phyloP scores from a whole-genome alignment of 2,329 filamentous ascomycete species.

The Aureobasidium sp. region DNA sequence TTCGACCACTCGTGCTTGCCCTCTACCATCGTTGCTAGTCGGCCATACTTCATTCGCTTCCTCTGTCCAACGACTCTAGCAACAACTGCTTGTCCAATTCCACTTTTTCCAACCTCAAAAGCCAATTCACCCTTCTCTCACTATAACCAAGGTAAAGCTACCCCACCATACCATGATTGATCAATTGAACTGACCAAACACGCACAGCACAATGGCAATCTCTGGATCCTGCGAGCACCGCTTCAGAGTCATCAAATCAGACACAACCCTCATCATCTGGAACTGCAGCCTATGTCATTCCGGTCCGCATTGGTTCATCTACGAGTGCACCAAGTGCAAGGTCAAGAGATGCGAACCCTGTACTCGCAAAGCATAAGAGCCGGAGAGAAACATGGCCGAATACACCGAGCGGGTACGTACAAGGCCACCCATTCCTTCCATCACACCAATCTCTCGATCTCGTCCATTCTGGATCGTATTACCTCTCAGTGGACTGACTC shows the following conservation, averaged over 20 bases:
- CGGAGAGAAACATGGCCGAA: neutral
- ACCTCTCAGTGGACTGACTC: neutral
- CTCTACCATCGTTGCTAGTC: neutral
- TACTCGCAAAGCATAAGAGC: conserved; percentile 32
- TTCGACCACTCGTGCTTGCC: neutral
- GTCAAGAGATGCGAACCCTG: conserved; percentile 42
- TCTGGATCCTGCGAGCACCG: conserved; percentile 39
- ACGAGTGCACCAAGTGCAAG: conserved; percentile 43
- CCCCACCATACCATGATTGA: neutral
- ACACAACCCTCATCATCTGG: conserved; percentile 43
- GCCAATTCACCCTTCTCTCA: neutral
- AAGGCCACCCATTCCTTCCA: neutral
- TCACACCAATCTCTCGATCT: neutral
- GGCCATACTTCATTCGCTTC: neutral
- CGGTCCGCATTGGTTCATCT: conserved; percentile 43
- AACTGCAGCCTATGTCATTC: conserved; percentile 45
- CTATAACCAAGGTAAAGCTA: neutral
- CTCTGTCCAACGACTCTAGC: neutral
- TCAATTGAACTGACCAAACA: neutral
- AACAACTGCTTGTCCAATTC: neutral
- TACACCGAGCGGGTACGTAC: neutral
- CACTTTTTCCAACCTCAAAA: neutral
- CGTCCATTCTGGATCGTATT: neutral
- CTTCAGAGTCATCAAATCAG: conserved; percentile 44
- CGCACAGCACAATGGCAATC: conserved; percentile 34